Evolutionary conservation across 352 stramenopile genomes (phyloP).

Genomic region (Saprolegnia parasitica): DNA sequence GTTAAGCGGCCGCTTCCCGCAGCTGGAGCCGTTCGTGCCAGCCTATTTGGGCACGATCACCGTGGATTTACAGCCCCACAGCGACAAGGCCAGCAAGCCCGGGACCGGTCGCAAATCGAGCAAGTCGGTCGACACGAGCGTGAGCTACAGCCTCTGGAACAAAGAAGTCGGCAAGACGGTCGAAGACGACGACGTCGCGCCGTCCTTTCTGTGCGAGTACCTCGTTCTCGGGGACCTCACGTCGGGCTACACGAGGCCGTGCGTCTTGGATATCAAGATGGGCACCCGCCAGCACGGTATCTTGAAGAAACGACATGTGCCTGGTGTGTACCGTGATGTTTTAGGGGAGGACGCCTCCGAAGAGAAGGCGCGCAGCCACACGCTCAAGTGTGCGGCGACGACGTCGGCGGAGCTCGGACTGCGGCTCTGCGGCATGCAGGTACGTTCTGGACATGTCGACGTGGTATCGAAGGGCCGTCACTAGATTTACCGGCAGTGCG

Average conservation of each 20-base stretch:
- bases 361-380: slow-evolving; percentile 65
- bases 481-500: slow-evolving; percentile 51
- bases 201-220: slow-evolving; percentile 38
- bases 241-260: slow-evolving; percentile 52
- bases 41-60: slow-evolving; percentile 61
- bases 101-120: not conserved
- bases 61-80: slow-evolving; percentile 47
- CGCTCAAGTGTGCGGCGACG: slow-evolving; percentile 64
- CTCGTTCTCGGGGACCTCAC: slow-evolving; percentile 69
- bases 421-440: slow-evolving; percentile 74
- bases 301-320: not conserved
- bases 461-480: not conserved
- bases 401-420: slow-evolving; percentile 63
- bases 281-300: slow-evolving; percentile 60
- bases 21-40: slow-evolving; percentile 63
- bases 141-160: slow-evolving; percentile 26
- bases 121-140: slow-evolving; percentile 13
- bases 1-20: slow-evolving; percentile 43
- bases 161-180: slow-evolving; percentile 3
- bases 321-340: not conserved
- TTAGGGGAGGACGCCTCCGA: slow-evolving; percentile 50
- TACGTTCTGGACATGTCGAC: slow-evolving; percentile 16
- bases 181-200: not conserved
- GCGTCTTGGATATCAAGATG: slow-evolving; percentile 81
- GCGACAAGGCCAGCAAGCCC: not conserved